Evolutionary conservation across 2,329 filamentous ascomycete species (phyloP).

Genomic region (Venturia aucupariae): DNA sequence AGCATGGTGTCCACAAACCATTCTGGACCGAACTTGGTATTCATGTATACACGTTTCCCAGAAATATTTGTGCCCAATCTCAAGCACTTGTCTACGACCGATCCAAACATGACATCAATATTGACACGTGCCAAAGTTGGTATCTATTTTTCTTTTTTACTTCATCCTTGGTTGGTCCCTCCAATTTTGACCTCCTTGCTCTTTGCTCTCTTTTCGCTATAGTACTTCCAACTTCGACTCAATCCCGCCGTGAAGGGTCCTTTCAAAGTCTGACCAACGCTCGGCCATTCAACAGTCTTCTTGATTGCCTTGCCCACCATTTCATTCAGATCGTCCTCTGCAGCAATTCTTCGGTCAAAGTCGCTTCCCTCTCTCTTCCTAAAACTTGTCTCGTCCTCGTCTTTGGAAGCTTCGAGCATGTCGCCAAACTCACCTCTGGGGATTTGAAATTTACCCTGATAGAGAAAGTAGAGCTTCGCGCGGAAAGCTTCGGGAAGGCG

Average conservation of each 20-base stretch:
- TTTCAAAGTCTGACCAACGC: slow-evolving; percentile 79
- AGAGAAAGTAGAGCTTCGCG: slow-evolving; percentile 85
- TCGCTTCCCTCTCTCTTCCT: slow-evolving; percentile 67
- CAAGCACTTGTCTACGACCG: background rate
- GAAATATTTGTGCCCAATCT: background rate
- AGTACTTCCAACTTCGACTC: slow-evolving; percentile 60
- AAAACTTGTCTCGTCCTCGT: slow-evolving; percentile 58
- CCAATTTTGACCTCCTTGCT: slow-evolving; percentile 21
- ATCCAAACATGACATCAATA: background rate
- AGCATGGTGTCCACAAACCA: background rate
- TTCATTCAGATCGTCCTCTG: slow-evolving; percentile 57
- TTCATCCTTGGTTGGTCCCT: background rate
- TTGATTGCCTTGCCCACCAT: slow-evolving; percentile 70
- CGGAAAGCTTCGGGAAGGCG: slow-evolving; percentile 81
- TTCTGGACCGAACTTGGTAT: background rate
- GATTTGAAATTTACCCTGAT: slow-evolving; percentile 82
- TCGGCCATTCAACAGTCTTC: slow-evolving; percentile 87
- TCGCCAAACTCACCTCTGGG: slow-evolving; percentile 72
- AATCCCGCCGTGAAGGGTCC: slow-evolving; percentile 71
- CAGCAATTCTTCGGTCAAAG: slow-evolving; percentile 81
- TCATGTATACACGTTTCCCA: background rate
- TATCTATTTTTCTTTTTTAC: background rate
- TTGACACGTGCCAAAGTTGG: background rate
- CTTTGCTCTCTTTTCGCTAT: slow-evolving; percentile 62
- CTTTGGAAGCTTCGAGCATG: slow-evolving; percentile 69